Percentiles rank a stretch among this genome's conserved stretches.
These are phyloP conservation scores for Diaporthe vaccinii DNA, from an alignment of 2,329 filamentous ascomycete genomes.

Conservation along the genomic window DNA sequence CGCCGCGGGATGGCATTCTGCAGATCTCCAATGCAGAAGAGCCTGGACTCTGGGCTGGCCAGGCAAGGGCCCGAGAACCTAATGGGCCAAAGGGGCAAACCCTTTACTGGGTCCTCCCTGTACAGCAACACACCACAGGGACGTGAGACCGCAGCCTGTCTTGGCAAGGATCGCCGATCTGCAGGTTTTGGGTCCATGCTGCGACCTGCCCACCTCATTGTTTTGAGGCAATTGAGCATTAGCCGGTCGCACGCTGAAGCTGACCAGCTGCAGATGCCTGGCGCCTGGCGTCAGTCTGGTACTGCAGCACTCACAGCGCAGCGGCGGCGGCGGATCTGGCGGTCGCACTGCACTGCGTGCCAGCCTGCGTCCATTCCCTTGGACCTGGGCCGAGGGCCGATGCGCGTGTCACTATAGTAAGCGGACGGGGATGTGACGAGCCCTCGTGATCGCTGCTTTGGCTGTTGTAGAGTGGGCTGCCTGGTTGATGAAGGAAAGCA, in stretches of 20 bases:
- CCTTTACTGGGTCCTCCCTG: conserved; percentile 7
- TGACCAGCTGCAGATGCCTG: not conserved
- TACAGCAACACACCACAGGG: not conserved
- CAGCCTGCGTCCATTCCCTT: not conserved
- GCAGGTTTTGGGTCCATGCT: conserved; percentile 21
- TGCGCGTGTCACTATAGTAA: not conserved
- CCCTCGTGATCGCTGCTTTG: not conserved
- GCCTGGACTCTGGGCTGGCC: not conserved
- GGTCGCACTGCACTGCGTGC: not conserved
- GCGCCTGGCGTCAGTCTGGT: not conserved
- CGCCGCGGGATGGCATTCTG: conserved; percentile 24
- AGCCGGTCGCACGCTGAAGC: conserved; percentile 10
- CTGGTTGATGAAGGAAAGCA: not conserved
- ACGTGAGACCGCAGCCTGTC: conserved; percentile 21
- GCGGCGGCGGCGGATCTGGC: not conserved
- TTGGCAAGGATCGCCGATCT: conserved; percentile 35
- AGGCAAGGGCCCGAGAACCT: conserved; percentile 25
- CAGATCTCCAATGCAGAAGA: conserved; percentile 31
- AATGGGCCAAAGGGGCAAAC: conserved; percentile 12
- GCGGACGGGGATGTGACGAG: not conserved
- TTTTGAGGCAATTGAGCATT: conserved; percentile 28
- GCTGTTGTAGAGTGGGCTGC: not conserved
- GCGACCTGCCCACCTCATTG: not conserved
- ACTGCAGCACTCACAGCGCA: not conserved
- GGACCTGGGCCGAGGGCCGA: not conserved